Percentiles rank a stretch among this genome's conserved stretches.
Conservation (phyloP, 345 rosid species). For the Syzygium aromaticum region DNA sequence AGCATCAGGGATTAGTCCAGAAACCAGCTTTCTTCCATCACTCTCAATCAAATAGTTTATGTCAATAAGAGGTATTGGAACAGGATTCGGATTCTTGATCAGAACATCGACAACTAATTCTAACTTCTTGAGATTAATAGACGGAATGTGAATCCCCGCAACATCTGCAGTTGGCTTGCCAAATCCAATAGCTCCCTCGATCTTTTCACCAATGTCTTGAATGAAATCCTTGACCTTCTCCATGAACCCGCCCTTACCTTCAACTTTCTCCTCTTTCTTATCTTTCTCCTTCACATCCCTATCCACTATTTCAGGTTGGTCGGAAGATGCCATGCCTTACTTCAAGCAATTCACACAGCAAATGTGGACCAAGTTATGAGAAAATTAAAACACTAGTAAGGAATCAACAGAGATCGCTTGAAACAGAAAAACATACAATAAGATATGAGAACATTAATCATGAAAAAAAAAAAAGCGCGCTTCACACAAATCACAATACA, state of each 20-base stretch:
- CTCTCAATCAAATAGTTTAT: conserved; percentile 80
- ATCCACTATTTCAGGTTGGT: conserved; percentile 44
- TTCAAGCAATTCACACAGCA: neutral
- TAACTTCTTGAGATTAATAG: conserved; percentile 74
- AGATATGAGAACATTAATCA: neutral
- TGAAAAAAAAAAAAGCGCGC: neutral
- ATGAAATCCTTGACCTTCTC: conserved; percentile 92
- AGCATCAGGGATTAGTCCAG: conserved; percentile 92
- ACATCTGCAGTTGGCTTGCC: conserved; percentile 99
- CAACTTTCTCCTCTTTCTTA: conserved; percentile 49
- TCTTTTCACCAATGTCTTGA: conserved; percentile 88
- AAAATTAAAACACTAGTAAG: neutral
- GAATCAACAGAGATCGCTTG: neutral
- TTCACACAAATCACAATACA: neutral
- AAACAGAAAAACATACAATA: neutral
- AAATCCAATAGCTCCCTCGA: conserved; percentile 79
- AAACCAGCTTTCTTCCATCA: conserved; percentile 78
- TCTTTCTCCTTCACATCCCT: conserved; percentile 39
- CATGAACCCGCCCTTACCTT: conserved; percentile 69
- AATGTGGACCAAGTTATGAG: neutral
- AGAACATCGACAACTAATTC: conserved; percentile 84
- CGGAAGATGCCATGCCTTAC: conserved; percentile 67
- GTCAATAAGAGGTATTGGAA: conserved; percentile 85
- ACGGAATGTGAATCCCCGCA: conserved; percentile 63
- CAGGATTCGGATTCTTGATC: conserved; percentile 84